Evolutionary conservation across 306 rosid species (phyloP).

Genomic region (Cajanus cajan): DNA sequence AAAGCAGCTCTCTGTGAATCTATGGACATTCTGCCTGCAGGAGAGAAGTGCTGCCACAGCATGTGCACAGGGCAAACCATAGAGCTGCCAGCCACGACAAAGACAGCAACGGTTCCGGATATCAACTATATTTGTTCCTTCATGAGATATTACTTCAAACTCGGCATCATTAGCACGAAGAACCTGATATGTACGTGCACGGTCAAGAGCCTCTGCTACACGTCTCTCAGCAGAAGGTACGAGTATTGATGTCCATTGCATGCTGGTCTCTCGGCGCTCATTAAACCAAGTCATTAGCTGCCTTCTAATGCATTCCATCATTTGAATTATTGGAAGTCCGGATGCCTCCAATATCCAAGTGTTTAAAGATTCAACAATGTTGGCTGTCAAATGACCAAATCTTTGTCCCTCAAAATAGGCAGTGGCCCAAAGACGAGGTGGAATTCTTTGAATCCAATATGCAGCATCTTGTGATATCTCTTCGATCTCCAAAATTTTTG

Average conservation of each 20-base stretch:
- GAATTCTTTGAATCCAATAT: constrained; percentile 70
- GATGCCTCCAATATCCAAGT: constrained; percentile 80
- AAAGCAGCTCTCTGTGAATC: constrained; percentile 80
- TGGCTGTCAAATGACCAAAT: constrained; percentile 80
- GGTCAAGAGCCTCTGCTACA: constrained; percentile 75
- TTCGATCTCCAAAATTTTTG: constrained; percentile 67
- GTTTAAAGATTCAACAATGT: constrained; percentile 65
- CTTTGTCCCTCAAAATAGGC: constrained; percentile 84
- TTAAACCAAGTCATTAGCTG: constrained; percentile 89
- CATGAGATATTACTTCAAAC: constrained; percentile 78
- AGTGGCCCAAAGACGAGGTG: constrained; percentile 78
- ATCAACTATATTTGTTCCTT: constrained; percentile 65
- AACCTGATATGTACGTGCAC: constrained; percentile 76
- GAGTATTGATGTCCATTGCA: constrained; percentile 87
- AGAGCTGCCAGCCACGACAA: constrained; percentile 85
- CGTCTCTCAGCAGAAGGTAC: constrained; percentile 73
- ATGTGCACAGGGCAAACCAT: constrained; percentile 83
- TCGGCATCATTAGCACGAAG: constrained; percentile 87
- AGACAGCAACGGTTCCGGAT: constrained; percentile 72
- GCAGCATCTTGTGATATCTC: constrained; percentile 80
- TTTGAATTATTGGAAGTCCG: constrained; percentile 78
- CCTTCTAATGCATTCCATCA: constrained; percentile 85
- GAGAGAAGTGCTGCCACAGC: constrained; percentile 86
- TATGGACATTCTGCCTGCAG: constrained; percentile 79
- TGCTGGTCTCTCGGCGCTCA: constrained; percentile 78